Conservation (phyloP, 169 alveolate species). For the Plasmodium vinckei region DNA sequence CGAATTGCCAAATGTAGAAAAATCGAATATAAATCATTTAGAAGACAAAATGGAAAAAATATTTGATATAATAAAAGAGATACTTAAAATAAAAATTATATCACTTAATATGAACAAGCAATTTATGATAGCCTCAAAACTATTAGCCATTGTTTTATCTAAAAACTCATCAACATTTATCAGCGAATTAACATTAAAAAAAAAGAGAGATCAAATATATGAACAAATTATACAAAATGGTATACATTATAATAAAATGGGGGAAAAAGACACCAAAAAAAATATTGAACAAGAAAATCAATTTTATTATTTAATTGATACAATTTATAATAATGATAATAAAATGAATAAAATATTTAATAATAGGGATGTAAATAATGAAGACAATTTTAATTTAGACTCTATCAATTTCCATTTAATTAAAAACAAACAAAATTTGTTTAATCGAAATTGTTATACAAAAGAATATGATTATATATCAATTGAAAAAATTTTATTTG, state of each 20-base stretch:
- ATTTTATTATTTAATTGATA: too few species aligned
- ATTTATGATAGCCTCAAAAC: slow-evolving; percentile 58
- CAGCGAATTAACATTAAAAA: slow-evolving; percentile 25
- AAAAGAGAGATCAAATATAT: background rate
- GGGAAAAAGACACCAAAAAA: background rate
- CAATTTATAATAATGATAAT: slow-evolving; percentile 1
- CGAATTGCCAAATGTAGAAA: background rate
- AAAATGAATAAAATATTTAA: slow-evolving; percentile 9
- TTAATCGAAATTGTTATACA: slow-evolving; percentile 53
- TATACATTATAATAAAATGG: background rate
- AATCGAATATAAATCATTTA: background rate
- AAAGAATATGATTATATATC: slow-evolving; percentile 64
- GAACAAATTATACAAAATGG: background rate
- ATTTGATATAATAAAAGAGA: slow-evolving; percentile 31
- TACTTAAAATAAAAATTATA: slow-evolving; percentile 52
- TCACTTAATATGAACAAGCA: slow-evolving; percentile 49
- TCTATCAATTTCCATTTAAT: slow-evolving; percentile 36
- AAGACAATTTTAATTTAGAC: slow-evolving; percentile 7
- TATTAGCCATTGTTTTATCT: slow-evolving; percentile 44
- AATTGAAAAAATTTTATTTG: slow-evolving; percentile 62
- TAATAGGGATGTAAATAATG: slow-evolving; percentile 8
- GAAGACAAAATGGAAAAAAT: slow-evolving; percentile 42
- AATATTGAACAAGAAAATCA: too few species aligned
- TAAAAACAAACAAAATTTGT: slow-evolving; percentile 26
- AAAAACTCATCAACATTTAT: slow-evolving; percentile 67